phyloP scores from a whole-genome alignment of 2,329 filamentous ascomycete species.

The Apiospora rasikravindrae region DNA sequence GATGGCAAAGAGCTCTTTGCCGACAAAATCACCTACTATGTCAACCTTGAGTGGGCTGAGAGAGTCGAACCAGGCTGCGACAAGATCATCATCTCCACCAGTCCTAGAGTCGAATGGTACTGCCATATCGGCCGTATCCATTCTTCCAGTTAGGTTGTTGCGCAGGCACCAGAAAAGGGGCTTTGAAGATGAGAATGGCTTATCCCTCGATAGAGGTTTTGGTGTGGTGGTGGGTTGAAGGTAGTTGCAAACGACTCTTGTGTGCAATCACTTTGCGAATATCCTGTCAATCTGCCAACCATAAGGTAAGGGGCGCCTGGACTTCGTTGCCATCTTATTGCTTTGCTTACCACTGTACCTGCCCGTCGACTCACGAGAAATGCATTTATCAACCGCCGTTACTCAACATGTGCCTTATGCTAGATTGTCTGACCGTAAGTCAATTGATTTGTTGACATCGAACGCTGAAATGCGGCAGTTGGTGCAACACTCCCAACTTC shows the following conservation, averaged over 20 bases:
- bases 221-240: background rate
- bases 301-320: background rate
- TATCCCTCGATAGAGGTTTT: background rate
- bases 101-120: background rate
- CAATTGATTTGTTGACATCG: background rate
- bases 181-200: background rate
- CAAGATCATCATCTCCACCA: background rate
- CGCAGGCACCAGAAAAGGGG: background rate
- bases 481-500: background rate
- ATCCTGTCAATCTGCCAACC: background rate
- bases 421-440: background rate
- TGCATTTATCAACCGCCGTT: background rate
- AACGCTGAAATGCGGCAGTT: background rate
- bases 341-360: background rate
- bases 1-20: conserved; percentile 73
- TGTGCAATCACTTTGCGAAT: background rate
- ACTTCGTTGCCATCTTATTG: background rate
- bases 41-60: conserved; percentile 53
- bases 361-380: too few relatives aligned
- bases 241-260: background rate
- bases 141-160: background rate
- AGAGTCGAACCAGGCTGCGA: conserved; percentile 25
- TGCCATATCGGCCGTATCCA: background rate
- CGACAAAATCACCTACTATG: conserved; percentile 77
- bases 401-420: background rate